Percentiles rank a stretch among this genome's conserved stretches.
Evolutionary conservation across 306 rosid genomes (phyloP).

Genomic region (Neltuma alba): DNA sequence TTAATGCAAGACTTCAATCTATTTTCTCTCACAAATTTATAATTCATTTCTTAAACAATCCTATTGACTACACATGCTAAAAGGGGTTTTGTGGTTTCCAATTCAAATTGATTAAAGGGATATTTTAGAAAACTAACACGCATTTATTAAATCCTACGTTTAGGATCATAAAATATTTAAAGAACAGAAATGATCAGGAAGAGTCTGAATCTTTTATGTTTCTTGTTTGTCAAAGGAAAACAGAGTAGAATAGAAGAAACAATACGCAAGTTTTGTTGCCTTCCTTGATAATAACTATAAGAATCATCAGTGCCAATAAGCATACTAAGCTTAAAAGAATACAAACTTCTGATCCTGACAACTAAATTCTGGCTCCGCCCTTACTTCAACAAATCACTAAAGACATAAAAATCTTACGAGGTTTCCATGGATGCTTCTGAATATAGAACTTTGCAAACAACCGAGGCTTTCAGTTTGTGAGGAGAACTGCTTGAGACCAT

Average conservation of each 20-base stretch:
- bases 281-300: too few species aligned
- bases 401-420: constrained; percentile 44
- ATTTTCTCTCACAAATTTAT: too few species aligned
- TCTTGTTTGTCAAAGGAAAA: too few species aligned
- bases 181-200: background rate
- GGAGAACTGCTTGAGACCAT: constrained; percentile 64
- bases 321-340: background rate
- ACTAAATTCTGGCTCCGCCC: background rate
- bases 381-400: background rate
- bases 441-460: constrained; percentile 72
- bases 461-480: constrained; percentile 62
- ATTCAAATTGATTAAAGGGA: too few species aligned
- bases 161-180: background rate
- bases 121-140: background rate
- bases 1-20: background rate
- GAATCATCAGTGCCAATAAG: background rate
- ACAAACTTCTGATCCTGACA: constrained; percentile 1
- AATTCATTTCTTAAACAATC: background rate
- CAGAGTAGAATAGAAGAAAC: too few species aligned
- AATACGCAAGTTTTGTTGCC: too few species aligned
- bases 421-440: constrained; percentile 93
- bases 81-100: background rate
- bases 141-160: background rate
- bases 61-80: background rate
- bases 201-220: too few species aligned